Evolutionary conservation across 768 basidiomycete genomes (phyloP).

Genomic region (Leccinum boreale): DNA sequence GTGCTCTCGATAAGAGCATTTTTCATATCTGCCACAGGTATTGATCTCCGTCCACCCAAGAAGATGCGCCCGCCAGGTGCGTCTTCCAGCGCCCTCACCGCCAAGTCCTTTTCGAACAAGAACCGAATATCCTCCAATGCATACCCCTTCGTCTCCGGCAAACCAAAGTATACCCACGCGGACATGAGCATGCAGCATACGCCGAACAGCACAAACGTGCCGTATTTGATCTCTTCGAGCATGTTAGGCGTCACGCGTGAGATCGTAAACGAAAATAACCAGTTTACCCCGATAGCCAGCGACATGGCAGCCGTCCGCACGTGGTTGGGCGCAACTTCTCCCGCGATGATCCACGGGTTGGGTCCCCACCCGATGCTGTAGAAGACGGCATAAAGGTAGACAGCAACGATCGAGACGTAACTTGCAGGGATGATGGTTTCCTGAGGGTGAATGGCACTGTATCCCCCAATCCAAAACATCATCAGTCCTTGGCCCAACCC

Average conservation of each 20-base stretch:
- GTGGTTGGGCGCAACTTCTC: slow-evolving; percentile 39
- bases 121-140: slow-evolving; percentile 38
- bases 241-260: slow-evolving; percentile 38
- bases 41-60: slow-evolving; percentile 23
- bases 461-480: slow-evolving; percentile 41
- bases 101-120: slow-evolving; percentile 35
- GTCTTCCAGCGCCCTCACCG: slow-evolving; percentile 33
- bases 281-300: slow-evolving; percentile 32
- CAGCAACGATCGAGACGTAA: slow-evolving; percentile 38
- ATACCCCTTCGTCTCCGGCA: slow-evolving; percentile 42
- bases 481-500: slow-evolving; percentile 43
- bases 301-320: slow-evolving; percentile 35
- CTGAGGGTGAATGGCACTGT: slow-evolving; percentile 30
- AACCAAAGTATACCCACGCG: slow-evolving; percentile 34
- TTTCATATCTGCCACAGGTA: slow-evolving; percentile 17
- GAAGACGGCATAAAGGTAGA: slow-evolving; percentile 38
- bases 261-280: slow-evolving; percentile 37
- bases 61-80: slow-evolving; percentile 35
- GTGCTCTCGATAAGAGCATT: neutral
- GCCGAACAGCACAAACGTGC: slow-evolving; percentile 36
- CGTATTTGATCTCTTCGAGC: slow-evolving; percentile 31
- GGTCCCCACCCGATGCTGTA: slow-evolving; percentile 34
- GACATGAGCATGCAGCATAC: slow-evolving; percentile 32
- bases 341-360: slow-evolving; percentile 30
- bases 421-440: slow-evolving; percentile 29